Base-by-base conservation (phyloP, 352 stramenopile genomes). In the Globisporangium uncinulatum region DNA sequence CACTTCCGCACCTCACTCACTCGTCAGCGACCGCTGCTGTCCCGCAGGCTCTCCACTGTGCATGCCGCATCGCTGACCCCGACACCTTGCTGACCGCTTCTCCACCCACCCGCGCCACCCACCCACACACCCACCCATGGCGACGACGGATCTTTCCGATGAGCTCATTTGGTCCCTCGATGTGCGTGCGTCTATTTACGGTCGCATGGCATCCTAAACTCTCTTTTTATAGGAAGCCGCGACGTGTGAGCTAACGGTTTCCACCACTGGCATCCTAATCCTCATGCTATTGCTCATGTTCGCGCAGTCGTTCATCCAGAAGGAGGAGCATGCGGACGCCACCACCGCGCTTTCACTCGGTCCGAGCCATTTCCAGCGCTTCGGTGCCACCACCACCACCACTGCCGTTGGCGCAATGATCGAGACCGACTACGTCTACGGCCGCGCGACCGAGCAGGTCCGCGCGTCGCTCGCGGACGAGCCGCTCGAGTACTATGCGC, bases 131-230 rank as follows among this genome's bases (percentile, higher is more conserved):
- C 24, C 43, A n/a, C 31, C 29, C 21, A 41, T 20, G 19, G 37
- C 34, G 41, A n/a, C 52, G 56, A 71, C 65, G 52, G 74, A 88
- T 54, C 72, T 91, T 58, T 81, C 74, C 24, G 80, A 91, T 59
- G 80, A 87, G 54, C 67, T 85, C 51, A 67, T 88, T 54, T 83
- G 76, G 63, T 83, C 80, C 41, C 65, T 89, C 51, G 80, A 91
- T 58, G 80, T 91, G 68, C 63, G 73, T 74, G 19, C 20, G 53
- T 56, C 29, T 32, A 34, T 42, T 34, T 51, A 19, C 41, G 41
- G 42, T 47, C 42, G 42, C 42, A 47, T 29, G 42, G 42, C 42
- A 47, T 21, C n/a, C 17, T 24, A 14, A 19, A 10, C 42, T 47
- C 42, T 29, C 24, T 29, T 29, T 29, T 29, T 29, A 29, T 29